Conservation (phyloP, 257 asterid genomes). For the Rhazya stricta region DNA sequence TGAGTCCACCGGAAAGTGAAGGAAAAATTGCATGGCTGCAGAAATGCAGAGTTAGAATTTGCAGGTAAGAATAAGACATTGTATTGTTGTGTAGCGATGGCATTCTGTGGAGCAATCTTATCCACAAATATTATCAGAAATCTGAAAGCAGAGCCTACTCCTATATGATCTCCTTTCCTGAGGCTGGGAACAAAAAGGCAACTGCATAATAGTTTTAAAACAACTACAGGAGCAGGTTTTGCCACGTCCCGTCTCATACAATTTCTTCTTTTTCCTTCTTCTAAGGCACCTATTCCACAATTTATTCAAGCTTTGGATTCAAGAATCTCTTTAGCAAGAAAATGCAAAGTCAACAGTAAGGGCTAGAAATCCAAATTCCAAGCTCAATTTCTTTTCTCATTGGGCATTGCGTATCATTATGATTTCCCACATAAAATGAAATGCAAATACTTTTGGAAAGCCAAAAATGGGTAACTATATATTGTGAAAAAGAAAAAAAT, state of each 20-base stretch:
- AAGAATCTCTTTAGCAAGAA: neutral
- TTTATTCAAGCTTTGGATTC: neutral
- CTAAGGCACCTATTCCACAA: neutral
- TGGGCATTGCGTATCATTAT: too few species aligned
- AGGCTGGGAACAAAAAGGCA: constrained; percentile 6
- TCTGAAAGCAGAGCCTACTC: constrained; percentile 13
- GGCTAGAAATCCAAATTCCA: too few species aligned
- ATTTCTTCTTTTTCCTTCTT: neutral
- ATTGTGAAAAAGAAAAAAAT: too few species aligned
- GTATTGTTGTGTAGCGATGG: constrained; percentile 12
- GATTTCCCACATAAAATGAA: too few species aligned
- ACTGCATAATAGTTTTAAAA: neutral
- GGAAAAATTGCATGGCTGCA: constrained; percentile 20
- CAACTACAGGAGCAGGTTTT: constrained; percentile 17
- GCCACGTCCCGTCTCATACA: constrained; percentile 28
- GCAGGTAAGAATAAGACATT: constrained; percentile 21
- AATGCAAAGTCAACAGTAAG: neutral
- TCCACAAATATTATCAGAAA: constrained; percentile 40
- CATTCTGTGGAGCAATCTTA: constrained; percentile 28
- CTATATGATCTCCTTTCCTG: constrained; percentile 16
- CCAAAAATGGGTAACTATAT: too few species aligned
- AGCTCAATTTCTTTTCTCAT: too few species aligned
- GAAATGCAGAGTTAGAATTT: constrained; percentile 11
- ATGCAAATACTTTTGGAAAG: too few species aligned
- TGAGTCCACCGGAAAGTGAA: constrained; percentile 1